These are phyloP conservation scores for Rhizopus delemar DNA, from an alignment of 371 early-diverging fungal species.

Conservation along the genomic window DNA sequence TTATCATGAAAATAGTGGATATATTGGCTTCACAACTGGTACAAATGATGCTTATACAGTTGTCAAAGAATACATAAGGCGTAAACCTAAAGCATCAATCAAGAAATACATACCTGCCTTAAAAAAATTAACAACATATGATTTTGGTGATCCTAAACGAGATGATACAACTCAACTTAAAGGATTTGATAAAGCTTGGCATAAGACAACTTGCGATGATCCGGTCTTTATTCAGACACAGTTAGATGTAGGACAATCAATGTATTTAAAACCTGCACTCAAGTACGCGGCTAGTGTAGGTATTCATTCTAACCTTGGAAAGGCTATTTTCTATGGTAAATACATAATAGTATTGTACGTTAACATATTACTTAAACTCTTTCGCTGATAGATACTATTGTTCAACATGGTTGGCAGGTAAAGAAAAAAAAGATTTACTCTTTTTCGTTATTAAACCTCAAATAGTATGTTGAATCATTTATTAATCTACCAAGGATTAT, in stretches of 20 bases:
- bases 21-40: constrained; percentile 47
- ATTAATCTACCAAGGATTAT: constrained; percentile 50
- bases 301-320: constrained; percentile 47
- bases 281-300: constrained; percentile 44
- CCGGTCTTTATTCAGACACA: constrained; percentile 46
- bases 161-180: constrained; percentile 28
- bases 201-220: constrained; percentile 35
- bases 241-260: constrained; percentile 41
- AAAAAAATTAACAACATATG: constrained; percentile 27
- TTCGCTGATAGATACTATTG: constrained; percentile 42
- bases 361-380: background rate
- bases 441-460: background rate
- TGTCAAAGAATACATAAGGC: constrained; percentile 44
- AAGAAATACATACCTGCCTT: constrained; percentile 39
- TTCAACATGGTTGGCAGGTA: constrained; percentile 59
- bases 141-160: constrained; percentile 37
- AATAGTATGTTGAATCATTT: constrained; percentile 43
- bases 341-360: constrained; percentile 8
- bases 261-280: constrained; percentile 49
- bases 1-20: constrained; percentile 36
- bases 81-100: constrained; percentile 30
- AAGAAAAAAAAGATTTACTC: constrained; percentile 1
- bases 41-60: constrained; percentile 28
- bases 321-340: constrained; percentile 50
- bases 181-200: constrained; percentile 38